Evolutionary conservation across 2,329 filamentous ascomycete genomes (phyloP).

Genomic region (Fusarium haematococcum): DNA sequence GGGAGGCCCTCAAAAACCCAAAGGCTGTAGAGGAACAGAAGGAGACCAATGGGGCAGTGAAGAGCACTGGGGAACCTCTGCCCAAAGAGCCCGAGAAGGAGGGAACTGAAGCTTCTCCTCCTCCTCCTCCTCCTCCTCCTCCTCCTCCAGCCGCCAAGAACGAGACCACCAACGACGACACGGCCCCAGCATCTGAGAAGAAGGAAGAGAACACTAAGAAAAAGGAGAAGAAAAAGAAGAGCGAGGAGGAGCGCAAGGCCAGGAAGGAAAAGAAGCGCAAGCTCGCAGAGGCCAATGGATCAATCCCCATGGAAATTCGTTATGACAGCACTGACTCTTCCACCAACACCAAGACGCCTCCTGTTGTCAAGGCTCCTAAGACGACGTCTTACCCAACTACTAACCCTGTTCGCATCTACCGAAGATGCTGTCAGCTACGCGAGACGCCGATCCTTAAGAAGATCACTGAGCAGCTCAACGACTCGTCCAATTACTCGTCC

Average conservation of each 20-base stretch:
- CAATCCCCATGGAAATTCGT: conserved; percentile 84
- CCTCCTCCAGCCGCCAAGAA: conserved; percentile 37
- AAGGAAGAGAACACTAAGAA: conserved; percentile 71
- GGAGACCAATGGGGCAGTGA: conserved; percentile 53
- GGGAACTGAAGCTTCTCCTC: conserved; percentile 40
- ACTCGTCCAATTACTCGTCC: conserved; percentile 72
- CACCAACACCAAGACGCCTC: conserved; percentile 43
- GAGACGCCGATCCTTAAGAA: conserved; percentile 94
- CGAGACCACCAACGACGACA: conserved; percentile 38
- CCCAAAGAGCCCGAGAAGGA: conserved; percentile 56
- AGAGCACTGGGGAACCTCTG: conserved; percentile 55
- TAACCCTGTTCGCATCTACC: conserved; percentile 92
- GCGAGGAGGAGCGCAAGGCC: conserved; percentile 91
- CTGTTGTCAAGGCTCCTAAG: conserved; percentile 38
- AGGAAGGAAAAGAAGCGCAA: conserved; percentile 89
- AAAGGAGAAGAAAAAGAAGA: conserved; percentile 96
- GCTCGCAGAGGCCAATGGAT: conserved; percentile 88
- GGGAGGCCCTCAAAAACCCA: conserved; percentile 77
- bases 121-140: conserved; percentile 8
- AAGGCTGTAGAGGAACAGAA: conserved; percentile 65
- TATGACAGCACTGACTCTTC: conserved; percentile 75
- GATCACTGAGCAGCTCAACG: conserved; percentile 87
- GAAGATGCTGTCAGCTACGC: conserved; percentile 91
- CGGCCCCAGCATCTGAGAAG: conserved; percentile 36
- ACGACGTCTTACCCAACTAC: conserved; percentile 74